Evolutionary conservation across 2,329 filamentous ascomycete species (phyloP).

Genomic region (Fusarium goolgardi): DNA sequence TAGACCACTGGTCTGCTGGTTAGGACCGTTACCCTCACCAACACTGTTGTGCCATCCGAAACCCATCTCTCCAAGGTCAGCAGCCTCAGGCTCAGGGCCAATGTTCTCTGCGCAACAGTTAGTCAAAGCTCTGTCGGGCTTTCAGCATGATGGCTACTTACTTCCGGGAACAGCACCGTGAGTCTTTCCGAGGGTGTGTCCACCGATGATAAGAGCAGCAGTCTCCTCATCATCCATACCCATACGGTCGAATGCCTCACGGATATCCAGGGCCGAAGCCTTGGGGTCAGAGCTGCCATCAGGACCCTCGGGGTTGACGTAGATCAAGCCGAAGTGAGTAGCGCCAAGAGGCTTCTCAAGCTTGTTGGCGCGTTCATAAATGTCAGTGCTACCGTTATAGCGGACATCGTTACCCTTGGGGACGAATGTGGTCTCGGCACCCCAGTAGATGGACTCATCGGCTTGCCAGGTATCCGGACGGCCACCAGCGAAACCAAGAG

Average conservation of each 20-base stretch:
- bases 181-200: constrained; percentile 84
- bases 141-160: background rate
- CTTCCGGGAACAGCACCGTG: constrained; percentile 75
- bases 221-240: constrained; percentile 88
- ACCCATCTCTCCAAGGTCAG: constrained; percentile 73
- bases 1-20: constrained; percentile 80
- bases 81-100: constrained; percentile 74
- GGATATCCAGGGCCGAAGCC: constrained; percentile 77
- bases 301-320: constrained; percentile 84
- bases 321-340: constrained; percentile 75
- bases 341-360: constrained; percentile 76
- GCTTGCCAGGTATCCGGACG: constrained; percentile 79
- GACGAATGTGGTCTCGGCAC: constrained; percentile 78
- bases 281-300: constrained; percentile 77
- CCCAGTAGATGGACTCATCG: constrained; percentile 83
- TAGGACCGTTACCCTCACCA: constrained; percentile 73
- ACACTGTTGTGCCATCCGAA: constrained; percentile 77
- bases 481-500: constrained; percentile 79
- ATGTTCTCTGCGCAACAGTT: constrained; percentile 59
- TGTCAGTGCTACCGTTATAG: constrained; percentile 67
- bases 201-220: constrained; percentile 80
- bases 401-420: constrained; percentile 74
- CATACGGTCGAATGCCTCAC: constrained; percentile 80
- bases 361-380: constrained; percentile 65
- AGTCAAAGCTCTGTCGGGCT: background rate